Evolutionary conservation across 306 rosid species (phyloP), one percentile per base, ranked within the genome.

Genomic region (Acmispon strigosus): DNA sequence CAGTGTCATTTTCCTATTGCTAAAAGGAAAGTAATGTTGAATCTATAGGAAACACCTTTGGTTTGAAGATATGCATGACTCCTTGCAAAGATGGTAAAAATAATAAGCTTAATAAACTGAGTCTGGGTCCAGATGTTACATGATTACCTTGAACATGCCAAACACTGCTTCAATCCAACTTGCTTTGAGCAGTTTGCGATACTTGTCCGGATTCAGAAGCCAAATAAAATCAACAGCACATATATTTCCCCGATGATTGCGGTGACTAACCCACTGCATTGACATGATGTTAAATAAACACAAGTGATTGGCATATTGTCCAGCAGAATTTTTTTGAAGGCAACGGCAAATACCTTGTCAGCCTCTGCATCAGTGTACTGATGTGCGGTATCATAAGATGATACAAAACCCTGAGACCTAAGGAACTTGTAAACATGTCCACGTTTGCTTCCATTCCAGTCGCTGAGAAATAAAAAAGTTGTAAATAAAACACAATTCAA

Each of bases 371-470:
- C 99, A 8, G 96, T 62, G 47, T 94, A 94, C 5, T 82, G 97
- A 84, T 94, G 97, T 59, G 97, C 99, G 0, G 92, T 91, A 79
- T 94, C 99, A 69, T 94, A 94, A 7, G 99, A 89, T 11, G 99
- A 94, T 62, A 77, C 91, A 78, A 94, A 94, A 44, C 99, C 99
- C 52, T 87, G 97, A 14, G 97, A 89, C 82, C 99, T 81, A 66
- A 94, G 86, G 81, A 94, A 94, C 84, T 86, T 86, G 87, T 94
- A 94, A 45, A 94, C 95, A 75, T 94, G 90, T 43, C 99, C 99
- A n/a, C 99, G 89, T 76, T 94, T 94, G 87, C 97, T 89, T 79
- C 99, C 97, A 11, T 94, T 94, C 97, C 99, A 94, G 60, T 94
- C 99, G 75, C 99, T 94, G 82, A 72, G 49, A 72, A 73, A 75